Conservation (phyloP, 1,284 basidiomycete genomes). For the Takashimella koratensis region DNA sequence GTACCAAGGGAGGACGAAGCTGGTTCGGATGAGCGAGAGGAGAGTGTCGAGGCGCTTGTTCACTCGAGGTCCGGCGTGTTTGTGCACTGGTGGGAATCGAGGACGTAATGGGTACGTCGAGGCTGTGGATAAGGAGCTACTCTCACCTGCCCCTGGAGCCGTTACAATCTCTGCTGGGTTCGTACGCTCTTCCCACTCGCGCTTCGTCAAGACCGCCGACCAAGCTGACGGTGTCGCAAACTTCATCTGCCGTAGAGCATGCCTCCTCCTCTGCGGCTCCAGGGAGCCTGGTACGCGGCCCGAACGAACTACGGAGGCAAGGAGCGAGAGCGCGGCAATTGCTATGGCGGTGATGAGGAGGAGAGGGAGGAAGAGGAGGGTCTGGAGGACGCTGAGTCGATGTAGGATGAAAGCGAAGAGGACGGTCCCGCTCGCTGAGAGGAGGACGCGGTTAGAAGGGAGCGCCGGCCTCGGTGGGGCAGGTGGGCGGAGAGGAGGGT, state of each 20-base stretch:
- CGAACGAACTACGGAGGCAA: neutral
- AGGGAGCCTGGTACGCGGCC: slow-evolving; percentile 1
- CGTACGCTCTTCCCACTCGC: slow-evolving; percentile 74
- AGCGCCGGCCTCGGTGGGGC: neutral
- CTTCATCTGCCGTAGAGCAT: slow-evolving; percentile 63
- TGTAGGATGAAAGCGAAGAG: slow-evolving; percentile 57
- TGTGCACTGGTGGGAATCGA: neutral
- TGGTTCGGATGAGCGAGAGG: slow-evolving; percentile 70
- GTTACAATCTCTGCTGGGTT: neutral
- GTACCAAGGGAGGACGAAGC: slow-evolving; percentile 86
- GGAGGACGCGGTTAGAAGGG: slow-evolving; percentile 4
- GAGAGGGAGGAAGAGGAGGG: slow-evolving; percentile 16
- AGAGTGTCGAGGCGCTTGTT: slow-evolving; percentile 70
- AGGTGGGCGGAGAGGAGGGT: too few species aligned
- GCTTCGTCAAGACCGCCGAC: slow-evolving; percentile 77
- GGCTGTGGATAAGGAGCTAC: neutral
- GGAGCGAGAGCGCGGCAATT: slow-evolving; percentile 54
- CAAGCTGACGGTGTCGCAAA: slow-evolving; percentile 88
- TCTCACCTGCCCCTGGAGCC: neutral
- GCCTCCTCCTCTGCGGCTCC: slow-evolving; percentile 15
- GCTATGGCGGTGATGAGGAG: slow-evolving; percentile 50
- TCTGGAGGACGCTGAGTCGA: slow-evolving; percentile 36
- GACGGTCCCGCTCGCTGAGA: slow-evolving; percentile 61
- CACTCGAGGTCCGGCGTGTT: slow-evolving; percentile 34
- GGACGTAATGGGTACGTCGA: neutral